Evolutionary conservation across 1,284 basidiomycete species (phyloP).

Genomic region (Marasmius oreades): DNA sequence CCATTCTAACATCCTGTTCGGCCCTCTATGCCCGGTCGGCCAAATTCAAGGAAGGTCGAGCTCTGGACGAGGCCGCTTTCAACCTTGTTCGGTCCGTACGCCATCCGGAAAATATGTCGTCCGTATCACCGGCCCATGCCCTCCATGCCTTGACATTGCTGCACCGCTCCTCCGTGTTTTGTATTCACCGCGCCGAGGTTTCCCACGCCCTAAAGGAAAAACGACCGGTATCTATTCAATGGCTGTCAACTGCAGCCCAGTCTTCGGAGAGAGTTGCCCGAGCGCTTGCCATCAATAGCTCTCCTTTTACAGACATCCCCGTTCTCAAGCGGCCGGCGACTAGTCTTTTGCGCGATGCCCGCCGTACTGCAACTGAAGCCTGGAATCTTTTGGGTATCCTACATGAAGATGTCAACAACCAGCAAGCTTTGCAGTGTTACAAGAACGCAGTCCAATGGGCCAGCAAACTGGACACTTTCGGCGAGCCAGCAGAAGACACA

Average conservation of each 20-base stretch:
- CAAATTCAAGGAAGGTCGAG: slow-evolving; percentile 63
- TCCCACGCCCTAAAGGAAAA: slow-evolving; percentile 52
- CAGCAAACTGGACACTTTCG: slow-evolving; percentile 39
- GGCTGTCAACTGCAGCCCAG: slow-evolving; percentile 57
- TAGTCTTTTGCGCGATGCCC: slow-evolving; percentile 62
- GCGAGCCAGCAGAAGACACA: slow-evolving; percentile 46
- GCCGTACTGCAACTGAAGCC: slow-evolving; percentile 64
- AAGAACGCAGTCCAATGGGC: slow-evolving; percentile 47
- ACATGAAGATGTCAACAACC: slow-evolving; percentile 33
- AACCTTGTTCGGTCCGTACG: slow-evolving; percentile 63
- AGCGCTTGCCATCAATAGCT: slow-evolving; percentile 43
- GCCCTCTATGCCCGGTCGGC: slow-evolving; percentile 67
- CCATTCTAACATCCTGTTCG: slow-evolving; percentile 67
- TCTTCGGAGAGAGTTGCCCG: slow-evolving; percentile 65
- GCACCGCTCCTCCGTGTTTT: slow-evolving; percentile 70
- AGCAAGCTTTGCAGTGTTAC: slow-evolving; percentile 36
- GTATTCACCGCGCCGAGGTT: slow-evolving; percentile 76
- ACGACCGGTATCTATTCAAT: slow-evolving; percentile 46
- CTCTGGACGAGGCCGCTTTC: slow-evolving; percentile 65
- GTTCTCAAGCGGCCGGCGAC: slow-evolving; percentile 55
- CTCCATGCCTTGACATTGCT: slow-evolving; percentile 68
- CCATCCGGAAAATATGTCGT: slow-evolving; percentile 40
- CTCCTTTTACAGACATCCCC: slow-evolving; percentile 35
- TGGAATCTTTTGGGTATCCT: slow-evolving; percentile 53
- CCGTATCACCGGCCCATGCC: slow-evolving; percentile 50